Percentiles rank a stretch among this genome's conserved stretches.
These are phyloP conservation scores for Sphagnurus paluster DNA, from an alignment of 1,284 basidiomycete species.

Conservation along the genomic window DNA sequence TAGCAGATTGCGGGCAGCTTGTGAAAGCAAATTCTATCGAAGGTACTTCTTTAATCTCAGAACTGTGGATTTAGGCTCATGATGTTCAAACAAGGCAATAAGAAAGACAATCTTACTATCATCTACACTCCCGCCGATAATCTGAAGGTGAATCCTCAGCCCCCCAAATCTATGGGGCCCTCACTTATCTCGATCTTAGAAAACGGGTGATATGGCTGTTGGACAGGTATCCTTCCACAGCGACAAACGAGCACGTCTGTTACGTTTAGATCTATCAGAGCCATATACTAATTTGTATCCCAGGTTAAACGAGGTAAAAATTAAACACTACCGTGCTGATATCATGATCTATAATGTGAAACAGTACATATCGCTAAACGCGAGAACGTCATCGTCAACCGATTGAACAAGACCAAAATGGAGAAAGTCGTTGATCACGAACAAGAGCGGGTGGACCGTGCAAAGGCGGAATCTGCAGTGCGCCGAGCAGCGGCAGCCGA, in stretches of 20 bases:
- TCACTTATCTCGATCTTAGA: conserved; percentile 44
- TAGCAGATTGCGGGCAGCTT: conserved; percentile 89
- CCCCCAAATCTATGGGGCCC: background rate
- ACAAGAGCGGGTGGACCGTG: conserved; percentile 80
- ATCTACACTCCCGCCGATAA: conserved; percentile 94
- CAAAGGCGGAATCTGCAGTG: conserved; percentile 70
- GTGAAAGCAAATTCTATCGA: conserved; percentile 99
- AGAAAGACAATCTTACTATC: conserved; percentile 91
- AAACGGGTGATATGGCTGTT: conserved; percentile 96
- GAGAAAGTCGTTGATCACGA: conserved; percentile 90
- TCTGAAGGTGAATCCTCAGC: conserved; percentile 63
- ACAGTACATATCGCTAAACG: conserved; percentile 77
- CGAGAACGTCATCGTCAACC: conserved; percentile 90
- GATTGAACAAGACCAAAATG: conserved; percentile 92
- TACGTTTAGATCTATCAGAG: background rate
- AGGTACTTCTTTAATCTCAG: conserved; percentile 48
- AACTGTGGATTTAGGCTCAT: background rate
- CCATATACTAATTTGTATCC: background rate
- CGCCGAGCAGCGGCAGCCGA: conserved; percentile 68
- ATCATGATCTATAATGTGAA: background rate
- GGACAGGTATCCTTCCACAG: conserved; percentile 94
- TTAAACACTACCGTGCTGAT: background rate
- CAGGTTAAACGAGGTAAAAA: conserved; percentile 75
- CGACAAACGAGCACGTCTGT: conserved; percentile 69
- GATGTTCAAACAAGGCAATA: conserved; percentile 69